phyloP scores from a whole-genome alignment of 176 grass and related monocot species.

The Ensete ventricosum region DNA sequence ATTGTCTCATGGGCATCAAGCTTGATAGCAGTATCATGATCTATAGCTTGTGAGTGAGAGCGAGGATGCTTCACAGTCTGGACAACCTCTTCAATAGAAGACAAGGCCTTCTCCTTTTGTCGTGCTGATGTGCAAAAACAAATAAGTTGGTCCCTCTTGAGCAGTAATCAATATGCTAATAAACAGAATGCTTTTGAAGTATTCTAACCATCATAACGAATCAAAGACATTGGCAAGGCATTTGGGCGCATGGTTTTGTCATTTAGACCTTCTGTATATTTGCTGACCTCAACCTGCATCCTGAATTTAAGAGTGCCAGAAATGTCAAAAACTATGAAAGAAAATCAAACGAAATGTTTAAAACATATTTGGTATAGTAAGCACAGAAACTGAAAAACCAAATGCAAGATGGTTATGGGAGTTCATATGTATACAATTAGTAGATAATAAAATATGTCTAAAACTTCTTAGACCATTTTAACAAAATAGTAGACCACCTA shows the following conservation, averaged over 20 bases:
- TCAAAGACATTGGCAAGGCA: conserved; percentile 88
- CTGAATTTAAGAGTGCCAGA: conserved; percentile 21
- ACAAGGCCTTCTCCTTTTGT: conserved; percentile 88
- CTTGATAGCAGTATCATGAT: conserved; percentile 21
- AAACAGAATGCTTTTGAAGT: background rate
- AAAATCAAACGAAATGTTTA: background rate
- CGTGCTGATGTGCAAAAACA: conserved; percentile 32
- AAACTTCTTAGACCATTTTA: background rate
- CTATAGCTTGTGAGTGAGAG: conserved; percentile 28
- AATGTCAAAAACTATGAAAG: background rate
- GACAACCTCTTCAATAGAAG: conserved; percentile 83
- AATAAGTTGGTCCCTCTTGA: background rate
- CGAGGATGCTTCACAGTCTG: conserved; percentile 74
- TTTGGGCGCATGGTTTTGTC: conserved; percentile 85
- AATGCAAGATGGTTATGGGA: too few relatives aligned
- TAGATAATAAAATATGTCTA: background rate
- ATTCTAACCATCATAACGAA: conserved; percentile 76
- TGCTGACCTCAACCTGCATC: conserved; percentile 99
- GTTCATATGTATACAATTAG: background rate
- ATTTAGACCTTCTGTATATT: conserved; percentile 90
- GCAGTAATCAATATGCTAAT: background rate
- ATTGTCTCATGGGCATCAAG: conserved; percentile 31
- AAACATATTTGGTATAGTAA: background rate
- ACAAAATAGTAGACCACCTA: background rate
- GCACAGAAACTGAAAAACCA: background rate